Evolutionary conservation across 1,284 basidiomycete genomes (phyloP), one percentile per base, ranked within the genome.

Genomic region (Leccinum solheimii): DNA sequence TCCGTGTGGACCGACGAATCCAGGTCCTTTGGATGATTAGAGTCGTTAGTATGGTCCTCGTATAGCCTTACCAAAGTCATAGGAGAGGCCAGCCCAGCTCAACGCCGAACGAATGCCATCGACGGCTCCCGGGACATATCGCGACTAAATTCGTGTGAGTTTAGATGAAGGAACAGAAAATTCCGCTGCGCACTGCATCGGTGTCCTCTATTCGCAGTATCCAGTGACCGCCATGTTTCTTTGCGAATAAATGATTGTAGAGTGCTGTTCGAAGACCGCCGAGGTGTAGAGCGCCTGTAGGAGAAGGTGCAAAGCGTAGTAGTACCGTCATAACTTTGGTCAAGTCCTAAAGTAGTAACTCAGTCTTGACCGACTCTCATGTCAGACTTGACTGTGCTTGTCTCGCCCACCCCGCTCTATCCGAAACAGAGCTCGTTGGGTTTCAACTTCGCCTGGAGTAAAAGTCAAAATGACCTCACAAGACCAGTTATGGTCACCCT

Each of bases 231-330:
- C 85, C 86, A 30, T 86, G 80, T 71, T 92, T 94, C 67, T 84
- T 84, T 1, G 95, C 92, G 61, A 91, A 88, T 0, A 98, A 78
- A 71, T 98, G 85, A 73, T 99, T 99, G 79, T 96, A 96, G 3
- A 99, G 80, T 0, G 96, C 97, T 55, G 96, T 99, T 19, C 97
- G 80, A n/a, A 99, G 84, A 0, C 97, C 97, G 2, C 97, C 97
- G 1, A 99, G 86, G 76, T 99, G 97, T 2, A 99, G 81, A 53
- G 89, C 85, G 3, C 97, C 97, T 0, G 97, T 99, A 0, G 97
- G 97, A 0, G 97, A 98, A 0, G 97, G 97, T 0, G 97, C 97
- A 75, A 99, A 99, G 7, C 97, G 89, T 8, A 99, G 73, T 10
- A 91, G 74, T n/a, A 80, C 62, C 1, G 62, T 49, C 66, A 69